These are phyloP conservation scores for Wickerhamiella lipophila DNA, from an alignment of 805 yeast species.

Conservation along the genomic window DNA sequence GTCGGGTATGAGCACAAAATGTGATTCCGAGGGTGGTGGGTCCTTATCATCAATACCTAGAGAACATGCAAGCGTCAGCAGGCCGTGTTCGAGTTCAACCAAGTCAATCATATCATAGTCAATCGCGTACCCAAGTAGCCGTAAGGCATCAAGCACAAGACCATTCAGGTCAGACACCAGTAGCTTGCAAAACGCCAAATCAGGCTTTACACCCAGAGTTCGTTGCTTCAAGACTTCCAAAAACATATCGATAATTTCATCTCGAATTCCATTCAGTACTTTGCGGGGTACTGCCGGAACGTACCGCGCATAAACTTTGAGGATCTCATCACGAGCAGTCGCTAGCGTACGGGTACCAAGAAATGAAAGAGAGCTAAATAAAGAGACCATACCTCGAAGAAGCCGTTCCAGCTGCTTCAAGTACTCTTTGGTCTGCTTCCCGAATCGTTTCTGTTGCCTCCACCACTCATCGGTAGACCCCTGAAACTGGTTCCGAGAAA, in stretches of 20 bases:
- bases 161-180: conserved; percentile 51
- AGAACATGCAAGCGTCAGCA: conserved; percentile 32
- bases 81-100: conserved; percentile 39
- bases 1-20: conserved; percentile 59
- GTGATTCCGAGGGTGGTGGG: conserved; percentile 25
- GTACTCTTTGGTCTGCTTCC: neutral
- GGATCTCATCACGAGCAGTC: neutral
- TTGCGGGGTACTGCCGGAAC: neutral
- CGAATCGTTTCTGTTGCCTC: conserved; percentile 1
- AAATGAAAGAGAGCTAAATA: conserved; percentile 25
- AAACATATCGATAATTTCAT: conserved; percentile 37
- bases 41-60: conserved; percentile 15
- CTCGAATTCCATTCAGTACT: conserved; percentile 22
- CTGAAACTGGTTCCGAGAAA: neutral
- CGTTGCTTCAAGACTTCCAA: conserved; percentile 28
- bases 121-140: conserved; percentile 50
- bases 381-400: neutral
- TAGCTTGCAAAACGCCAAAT: conserved; percentile 27
- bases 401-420: neutral
- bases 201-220: conserved; percentile 27
- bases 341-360: neutral
- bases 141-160: conserved; percentile 46
- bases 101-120: conserved; percentile 56
- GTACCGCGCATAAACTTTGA: neutral
- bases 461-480: conserved; percentile 9